A percentile compares a stretch with the other conserved stretches of the same genome.
phyloP scores from a whole-genome alignment of 2,329 filamentous ascomycete species.

The Mariannaea sp. region DNA sequence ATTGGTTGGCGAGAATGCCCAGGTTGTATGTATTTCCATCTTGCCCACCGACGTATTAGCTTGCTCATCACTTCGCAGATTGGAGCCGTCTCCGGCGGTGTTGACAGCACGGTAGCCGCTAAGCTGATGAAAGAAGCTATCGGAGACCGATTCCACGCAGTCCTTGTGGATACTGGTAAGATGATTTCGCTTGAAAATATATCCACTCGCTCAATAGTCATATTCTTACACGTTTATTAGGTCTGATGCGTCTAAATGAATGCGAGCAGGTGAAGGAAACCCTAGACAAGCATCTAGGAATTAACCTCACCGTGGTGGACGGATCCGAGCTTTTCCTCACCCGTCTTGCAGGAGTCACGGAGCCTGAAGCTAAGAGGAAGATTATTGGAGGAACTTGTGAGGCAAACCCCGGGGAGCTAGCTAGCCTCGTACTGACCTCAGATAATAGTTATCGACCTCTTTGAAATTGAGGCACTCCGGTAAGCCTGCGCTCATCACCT shows the following conservation, averaged over 20 bases:
- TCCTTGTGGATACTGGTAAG: conserved; percentile 80
- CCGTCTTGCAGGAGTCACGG: conserved; percentile 73
- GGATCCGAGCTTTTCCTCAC: conserved; percentile 77
- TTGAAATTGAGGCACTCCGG: conserved; percentile 71
- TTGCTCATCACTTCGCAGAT: not conserved
- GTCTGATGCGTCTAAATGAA: conserved; percentile 87
- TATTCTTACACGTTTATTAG: too few species aligned
- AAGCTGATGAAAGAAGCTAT: conserved; percentile 88
- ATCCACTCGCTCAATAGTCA: too few species aligned
- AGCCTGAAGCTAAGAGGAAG: conserved; percentile 87
- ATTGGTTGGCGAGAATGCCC: conserved; percentile 79
- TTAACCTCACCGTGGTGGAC: conserved; percentile 89
- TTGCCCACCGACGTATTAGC: too few species aligned
- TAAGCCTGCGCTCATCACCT: not conserved
- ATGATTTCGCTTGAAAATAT: too few species aligned
- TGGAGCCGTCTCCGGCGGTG: conserved; percentile 8
- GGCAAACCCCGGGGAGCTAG: conserved; percentile 1
- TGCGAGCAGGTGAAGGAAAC: conserved; percentile 80
- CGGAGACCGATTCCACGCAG: conserved; percentile 76
- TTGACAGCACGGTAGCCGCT: conserved; percentile 73
- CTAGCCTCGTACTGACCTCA: too few species aligned
- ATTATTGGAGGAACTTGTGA: conserved; percentile 75
- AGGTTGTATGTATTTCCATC: conserved; percentile 49
- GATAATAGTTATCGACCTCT: conserved; percentile 68
- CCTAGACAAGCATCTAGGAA: conserved; percentile 77